Base-by-base conservation (phyloP, 164 flowering plant species). In the Litsea cubeba region DNA sequence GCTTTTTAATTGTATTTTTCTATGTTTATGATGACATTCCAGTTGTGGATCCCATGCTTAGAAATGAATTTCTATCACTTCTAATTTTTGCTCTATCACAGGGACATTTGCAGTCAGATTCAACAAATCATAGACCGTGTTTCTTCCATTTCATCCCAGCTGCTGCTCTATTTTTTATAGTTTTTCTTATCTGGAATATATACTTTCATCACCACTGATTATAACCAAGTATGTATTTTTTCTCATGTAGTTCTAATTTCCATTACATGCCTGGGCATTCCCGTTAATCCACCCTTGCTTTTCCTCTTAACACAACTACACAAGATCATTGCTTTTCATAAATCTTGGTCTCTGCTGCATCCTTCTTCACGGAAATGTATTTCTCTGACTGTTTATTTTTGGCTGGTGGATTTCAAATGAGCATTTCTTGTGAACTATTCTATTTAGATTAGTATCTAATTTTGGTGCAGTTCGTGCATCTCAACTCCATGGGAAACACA, bases 51-150 rank as follows among this genome's bases (percentile, higher is more conserved):
- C 60, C 60, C n/a, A 54, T 17, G 60, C 60, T 15, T 15, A 54
- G 18, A 54, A 54, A 14, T 20, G n/a, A 54, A 54, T 14, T 54
- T 3, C 60, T 66, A 3, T 30, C 40, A 30, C 40, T 26, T 12
- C 2, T 15, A 3, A 20, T 76, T 72, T 69, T 66, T 30, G 69
- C 23, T 66, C n/a, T 17, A 65, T 70, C 46, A 74, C 86, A 92
- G 97, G 81, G 78, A 77, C 73, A 77, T 75, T 58, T 77, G 26
- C 69, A 79, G 60, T 79, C 83, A 49, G 94, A 88, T 66, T 62
- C 88, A 24, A 89, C 84, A 79, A 78, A 67, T 63, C 82, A 76
- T 72, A 79, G 87, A 77, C 82, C 85, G 50, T 84, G 82, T 71
- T 76, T 86, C 71, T 88, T 78, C 79, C 83, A 78, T 79, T 64